These are phyloP conservation scores for Acanthamoeba lenticulata DNA, from an alignment of 208 protist genomes.

Conservation along the genomic window DNA sequence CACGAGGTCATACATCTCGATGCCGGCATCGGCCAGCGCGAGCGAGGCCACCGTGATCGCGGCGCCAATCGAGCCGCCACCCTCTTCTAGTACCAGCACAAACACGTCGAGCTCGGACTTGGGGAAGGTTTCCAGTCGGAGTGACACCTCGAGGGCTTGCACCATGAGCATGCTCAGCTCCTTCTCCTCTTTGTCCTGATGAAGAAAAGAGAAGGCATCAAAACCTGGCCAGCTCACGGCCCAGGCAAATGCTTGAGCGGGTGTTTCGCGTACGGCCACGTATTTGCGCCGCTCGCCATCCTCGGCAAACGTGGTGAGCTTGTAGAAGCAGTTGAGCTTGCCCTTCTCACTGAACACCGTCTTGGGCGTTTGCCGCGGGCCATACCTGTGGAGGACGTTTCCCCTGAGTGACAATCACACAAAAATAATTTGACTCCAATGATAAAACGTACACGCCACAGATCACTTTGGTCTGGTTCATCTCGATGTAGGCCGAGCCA, in stretches of 20 bases:
- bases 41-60: slow-evolving; percentile 90
- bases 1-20: slow-evolving; percentile 87
- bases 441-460: slow-evolving; percentile 72
- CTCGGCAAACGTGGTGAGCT: slow-evolving; percentile 80
- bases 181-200: slow-evolving; percentile 63
- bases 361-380: slow-evolving; percentile 79
- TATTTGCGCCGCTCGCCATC: slow-evolving; percentile 53
- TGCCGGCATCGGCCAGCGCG: slow-evolving; percentile 89
- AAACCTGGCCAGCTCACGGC: neutral
- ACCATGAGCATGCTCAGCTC: slow-evolving; percentile 61
- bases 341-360: slow-evolving; percentile 82
- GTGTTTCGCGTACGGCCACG: slow-evolving; percentile 8
- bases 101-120: slow-evolving; percentile 89
- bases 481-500: slow-evolving; percentile 84
- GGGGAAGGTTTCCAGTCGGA: slow-evolving; percentile 74
- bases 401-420: too few species aligned
- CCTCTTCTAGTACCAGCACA: slow-evolving; percentile 89
- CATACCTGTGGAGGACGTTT: slow-evolving; percentile 65
- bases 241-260: too few species aligned
- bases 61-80: slow-evolving; percentile 86
- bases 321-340: slow-evolving; percentile 84
- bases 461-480: slow-evolving; percentile 83
- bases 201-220: neutral
- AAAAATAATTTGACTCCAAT: neutral
- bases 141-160: slow-evolving; percentile 56